Evolutionary conservation across 2,329 filamentous ascomycete species (phyloP).

Genomic region (Xylariaceae sp.): DNA sequence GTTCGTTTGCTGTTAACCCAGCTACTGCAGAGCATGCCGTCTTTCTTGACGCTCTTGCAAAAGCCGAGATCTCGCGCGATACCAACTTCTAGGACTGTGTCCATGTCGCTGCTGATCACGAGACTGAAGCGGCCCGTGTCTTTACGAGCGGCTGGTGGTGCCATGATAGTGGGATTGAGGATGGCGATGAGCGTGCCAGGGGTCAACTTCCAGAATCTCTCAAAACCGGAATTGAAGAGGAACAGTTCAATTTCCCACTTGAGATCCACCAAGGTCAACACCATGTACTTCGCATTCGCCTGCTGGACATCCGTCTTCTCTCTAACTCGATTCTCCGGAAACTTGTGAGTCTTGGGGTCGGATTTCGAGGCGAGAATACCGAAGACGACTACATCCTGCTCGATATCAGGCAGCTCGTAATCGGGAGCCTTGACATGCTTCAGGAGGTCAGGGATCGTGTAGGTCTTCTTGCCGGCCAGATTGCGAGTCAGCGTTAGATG

Average conservation of each 20-base stretch:
- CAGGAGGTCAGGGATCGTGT: constrained; percentile 74
- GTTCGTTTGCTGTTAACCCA: constrained; percentile 90
- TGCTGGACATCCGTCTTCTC: constrained; percentile 45
- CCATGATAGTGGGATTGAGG: constrained; percentile 86
- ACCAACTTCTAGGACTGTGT: constrained; percentile 87
- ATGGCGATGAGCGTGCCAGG: constrained; percentile 89
- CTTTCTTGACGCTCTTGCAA: constrained; percentile 79
- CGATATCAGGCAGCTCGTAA: constrained; percentile 74
- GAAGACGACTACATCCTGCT: constrained; percentile 85
- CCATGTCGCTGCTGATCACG: constrained; percentile 76
- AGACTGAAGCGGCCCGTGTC: constrained; percentile 83
- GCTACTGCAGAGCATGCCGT: constrained; percentile 70
- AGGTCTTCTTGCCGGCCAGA: constrained; percentile 69
- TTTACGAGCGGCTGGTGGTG: constrained; percentile 67
- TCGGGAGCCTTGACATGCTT: constrained; percentile 75
- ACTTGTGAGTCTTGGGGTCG: constrained; percentile 60
- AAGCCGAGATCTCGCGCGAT: constrained; percentile 78
- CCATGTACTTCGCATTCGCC: constrained; percentile 78
- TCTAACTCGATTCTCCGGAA: constrained; percentile 38
- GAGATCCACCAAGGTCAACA: constrained; percentile 79
- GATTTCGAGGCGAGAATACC: constrained; percentile 87
- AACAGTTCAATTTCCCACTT: constrained; percentile 89
- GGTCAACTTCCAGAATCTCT: constrained; percentile 88
- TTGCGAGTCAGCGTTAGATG: constrained; percentile 75
- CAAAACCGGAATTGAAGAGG: constrained; percentile 85